Conservation (phyloP, 805 yeast species). For the Kodamaea fukazawae region DNA sequence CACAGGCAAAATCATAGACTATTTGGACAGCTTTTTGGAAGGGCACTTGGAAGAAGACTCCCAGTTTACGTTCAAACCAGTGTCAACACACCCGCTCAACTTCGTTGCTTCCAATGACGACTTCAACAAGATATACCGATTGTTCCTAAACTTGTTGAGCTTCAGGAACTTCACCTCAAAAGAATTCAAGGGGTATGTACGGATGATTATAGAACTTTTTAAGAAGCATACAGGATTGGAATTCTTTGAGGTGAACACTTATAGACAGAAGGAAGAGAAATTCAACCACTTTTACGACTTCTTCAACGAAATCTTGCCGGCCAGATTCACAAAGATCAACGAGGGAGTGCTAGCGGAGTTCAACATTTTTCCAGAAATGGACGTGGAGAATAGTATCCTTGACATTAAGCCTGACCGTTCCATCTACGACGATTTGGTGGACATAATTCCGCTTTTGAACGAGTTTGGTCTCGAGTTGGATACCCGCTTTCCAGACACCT, state of each 20-base stretch:
- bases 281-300: constrained; percentile 18
- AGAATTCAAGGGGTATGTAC: constrained; percentile 17
- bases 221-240: constrained; percentile 19
- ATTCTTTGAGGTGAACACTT: constrained; percentile 19
- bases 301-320: constrained; percentile 20
- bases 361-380: constrained; percentile 20
- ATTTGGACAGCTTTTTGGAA: constrained; percentile 20
- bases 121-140: constrained; percentile 20
- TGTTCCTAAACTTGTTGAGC: constrained; percentile 22
- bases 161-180: constrained; percentile 12
- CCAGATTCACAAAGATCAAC: constrained; percentile 11
- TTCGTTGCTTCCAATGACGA: constrained; percentile 17
- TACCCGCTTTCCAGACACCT: constrained; percentile 19
- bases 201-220: constrained; percentile 21
- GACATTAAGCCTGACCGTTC: background rate
- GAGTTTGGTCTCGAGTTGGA: constrained; percentile 27
- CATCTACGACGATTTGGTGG: constrained; percentile 13
- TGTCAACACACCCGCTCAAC: constrained; percentile 12
- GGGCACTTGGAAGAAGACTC: constrained; percentile 14
- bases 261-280: constrained; percentile 17
- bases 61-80: constrained; percentile 19
- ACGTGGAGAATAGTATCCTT: constrained; percentile 7
- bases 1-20: constrained; percentile 20
- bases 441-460: constrained; percentile 24
- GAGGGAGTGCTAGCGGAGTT: constrained; percentile 14